These are phyloP conservation scores for Neurospora hispaniola DNA, from an alignment of 495 filamentous ascomycete genomes.

Conservation along the genomic window DNA sequence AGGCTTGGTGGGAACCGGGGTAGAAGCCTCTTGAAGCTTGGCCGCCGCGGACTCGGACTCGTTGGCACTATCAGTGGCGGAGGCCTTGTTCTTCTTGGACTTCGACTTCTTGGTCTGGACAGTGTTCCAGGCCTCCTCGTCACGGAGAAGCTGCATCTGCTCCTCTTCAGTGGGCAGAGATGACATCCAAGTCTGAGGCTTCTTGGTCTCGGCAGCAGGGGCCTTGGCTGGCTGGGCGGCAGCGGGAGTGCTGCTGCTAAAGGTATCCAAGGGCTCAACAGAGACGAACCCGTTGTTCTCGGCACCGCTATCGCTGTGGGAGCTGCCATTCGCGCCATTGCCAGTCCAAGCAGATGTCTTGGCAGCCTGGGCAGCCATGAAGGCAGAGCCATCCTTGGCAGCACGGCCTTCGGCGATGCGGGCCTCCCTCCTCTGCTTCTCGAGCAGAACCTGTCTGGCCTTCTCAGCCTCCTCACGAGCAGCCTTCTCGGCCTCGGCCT, in stretches of 20 bases:
- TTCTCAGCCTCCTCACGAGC: slow-evolving; percentile 64
- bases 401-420: slow-evolving; percentile 69
- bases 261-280: slow-evolving; percentile 64
- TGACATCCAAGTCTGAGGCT: slow-evolving; percentile 39
- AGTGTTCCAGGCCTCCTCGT: slow-evolving; percentile 62
- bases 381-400: slow-evolving; percentile 56
- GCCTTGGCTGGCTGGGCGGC: slow-evolving; percentile 15
- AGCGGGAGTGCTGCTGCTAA: slow-evolving; percentile 24
- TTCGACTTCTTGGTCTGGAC: slow-evolving; percentile 61
- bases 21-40: slow-evolving; percentile 4
- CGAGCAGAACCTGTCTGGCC: slow-evolving; percentile 55
- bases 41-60: slow-evolving; percentile 16
- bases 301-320: slow-evolving; percentile 15
- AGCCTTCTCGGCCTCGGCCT: slow-evolving; percentile 63
- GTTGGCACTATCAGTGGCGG: slow-evolving; percentile 16
- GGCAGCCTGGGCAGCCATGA: slow-evolving; percentile 45
- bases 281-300: slow-evolving; percentile 19
- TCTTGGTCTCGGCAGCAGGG: slow-evolving; percentile 16
- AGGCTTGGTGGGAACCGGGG: slow-evolving; percentile 15
- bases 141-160: slow-evolving; percentile 60
- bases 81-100: slow-evolving; percentile 33
- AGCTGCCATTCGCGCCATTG: slow-evolving; percentile 26
- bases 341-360: slow-evolving; percentile 45
- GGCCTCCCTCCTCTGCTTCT: slow-evolving; percentile 71
- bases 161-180: slow-evolving; percentile 74